These are phyloP conservation scores for Coniochaeta hoffmannii DNA, from an alignment of 2,329 filamentous ascomycete genomes.

Conservation along the genomic window DNA sequence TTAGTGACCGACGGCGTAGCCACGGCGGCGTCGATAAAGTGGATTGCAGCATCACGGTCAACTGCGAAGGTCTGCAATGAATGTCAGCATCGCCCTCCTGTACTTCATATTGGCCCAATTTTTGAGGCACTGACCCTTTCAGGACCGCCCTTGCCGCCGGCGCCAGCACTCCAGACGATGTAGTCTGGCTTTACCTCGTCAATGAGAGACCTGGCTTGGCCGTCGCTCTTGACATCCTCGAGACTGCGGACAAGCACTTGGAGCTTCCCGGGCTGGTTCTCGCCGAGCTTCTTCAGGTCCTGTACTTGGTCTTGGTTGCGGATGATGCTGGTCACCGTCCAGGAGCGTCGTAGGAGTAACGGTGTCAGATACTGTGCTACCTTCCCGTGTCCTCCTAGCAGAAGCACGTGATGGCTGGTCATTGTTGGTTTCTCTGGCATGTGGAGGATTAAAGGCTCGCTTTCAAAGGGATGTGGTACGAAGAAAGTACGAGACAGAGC, in stretches of 20 bases:
- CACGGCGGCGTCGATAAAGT: conserved; percentile 54
- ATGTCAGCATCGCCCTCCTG: not conserved
- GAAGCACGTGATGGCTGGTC: conserved; percentile 48
- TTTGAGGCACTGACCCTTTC: conserved; percentile 23
- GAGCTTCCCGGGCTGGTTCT: conserved; percentile 50
- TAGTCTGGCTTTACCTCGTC: conserved; percentile 55
- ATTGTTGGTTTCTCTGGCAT: conserved; percentile 2
- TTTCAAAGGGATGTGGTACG: no score
- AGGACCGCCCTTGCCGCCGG: conserved; percentile 51
- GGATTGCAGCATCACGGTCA: conserved; percentile 56
- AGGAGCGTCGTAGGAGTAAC: conserved; percentile 64
- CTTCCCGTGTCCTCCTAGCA: conserved; percentile 79
- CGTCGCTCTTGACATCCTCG: conserved; percentile 59
- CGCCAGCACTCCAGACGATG: conserved; percentile 63
- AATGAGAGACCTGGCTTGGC: conserved; percentile 55
- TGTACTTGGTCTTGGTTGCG: conserved; percentile 61
- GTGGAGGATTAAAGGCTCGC: no score
- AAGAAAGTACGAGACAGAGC: no score
- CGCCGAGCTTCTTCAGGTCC: conserved; percentile 54
- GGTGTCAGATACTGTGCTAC: conserved; percentile 68
- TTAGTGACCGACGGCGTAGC: conserved; percentile 45
- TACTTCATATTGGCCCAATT: not conserved
- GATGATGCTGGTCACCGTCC: conserved; percentile 73
- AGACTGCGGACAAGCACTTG: conserved; percentile 64
- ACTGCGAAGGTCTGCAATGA: conserved; percentile 33